Conservation (phyloP, 306 rosid genomes). For the Macrotyloma uniflorum region DNA sequence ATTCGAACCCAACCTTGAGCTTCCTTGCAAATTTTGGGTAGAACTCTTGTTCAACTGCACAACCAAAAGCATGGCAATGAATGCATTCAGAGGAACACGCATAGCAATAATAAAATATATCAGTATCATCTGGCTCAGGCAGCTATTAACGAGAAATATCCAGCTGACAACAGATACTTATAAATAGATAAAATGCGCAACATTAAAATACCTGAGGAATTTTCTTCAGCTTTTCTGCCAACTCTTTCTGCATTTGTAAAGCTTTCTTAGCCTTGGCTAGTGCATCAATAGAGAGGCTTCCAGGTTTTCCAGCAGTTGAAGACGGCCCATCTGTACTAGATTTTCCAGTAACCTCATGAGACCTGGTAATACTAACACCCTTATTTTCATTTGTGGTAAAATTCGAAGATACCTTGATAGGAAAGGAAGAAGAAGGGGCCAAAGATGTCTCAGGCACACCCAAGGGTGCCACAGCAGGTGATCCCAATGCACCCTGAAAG, state of each 20-base stretch:
- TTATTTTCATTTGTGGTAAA: conserved; percentile 99
- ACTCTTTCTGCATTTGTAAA: conserved; percentile 76
- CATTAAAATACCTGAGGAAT: conserved; percentile 61
- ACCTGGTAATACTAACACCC: conserved; percentile 98
- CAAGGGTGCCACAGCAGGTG: conserved; percentile 54
- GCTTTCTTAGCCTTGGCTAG: conserved; percentile 88
- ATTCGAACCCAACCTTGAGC: conserved; percentile 46
- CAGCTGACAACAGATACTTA: background rate
- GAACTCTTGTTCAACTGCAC: conserved; percentile 73
- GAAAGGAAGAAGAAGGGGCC: conserved; percentile 59
- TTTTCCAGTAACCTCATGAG: conserved; percentile 99
- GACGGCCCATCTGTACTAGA: conserved; percentile 99
- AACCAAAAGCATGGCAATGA: conserved; percentile 41
- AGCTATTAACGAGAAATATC: conserved; percentile 15
- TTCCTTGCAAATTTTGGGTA: conserved; percentile 51
- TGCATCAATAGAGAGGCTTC: conserved; percentile 78
- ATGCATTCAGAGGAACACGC: conserved; percentile 28
- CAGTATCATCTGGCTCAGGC: background rate
- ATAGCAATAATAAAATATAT: conserved; percentile 10
- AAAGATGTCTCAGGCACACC: conserved; percentile 63
- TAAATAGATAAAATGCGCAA: background rate
- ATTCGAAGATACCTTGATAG: conserved; percentile 96
- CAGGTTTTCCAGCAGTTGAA: conserved; percentile 89
- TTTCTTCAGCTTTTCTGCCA: conserved; percentile 78
- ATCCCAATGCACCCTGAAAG: conserved; percentile 68